A percentile compares a stretch with the other conserved stretches of the same genome.
Conservation (phyloP, 2,329 filamentous ascomycete genomes). For the Fusarium virguliforme region DNA sequence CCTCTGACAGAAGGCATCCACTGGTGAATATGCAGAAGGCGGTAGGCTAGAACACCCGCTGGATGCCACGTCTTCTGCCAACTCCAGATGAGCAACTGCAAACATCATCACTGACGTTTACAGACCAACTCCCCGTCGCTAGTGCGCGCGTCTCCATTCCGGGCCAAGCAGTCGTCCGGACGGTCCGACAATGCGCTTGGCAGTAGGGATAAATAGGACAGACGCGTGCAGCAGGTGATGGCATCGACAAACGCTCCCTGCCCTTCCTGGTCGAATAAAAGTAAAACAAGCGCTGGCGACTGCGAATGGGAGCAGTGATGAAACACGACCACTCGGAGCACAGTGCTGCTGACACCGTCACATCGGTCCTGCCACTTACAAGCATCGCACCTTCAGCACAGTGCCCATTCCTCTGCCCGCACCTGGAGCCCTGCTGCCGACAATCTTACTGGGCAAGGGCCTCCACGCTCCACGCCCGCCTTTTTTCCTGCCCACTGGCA, state of each 20-base stretch:
- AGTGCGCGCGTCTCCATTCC: constrained; percentile 29
- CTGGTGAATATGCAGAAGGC: background rate
- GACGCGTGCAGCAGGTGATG: background rate
- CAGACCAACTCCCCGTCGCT: constrained; percentile 22
- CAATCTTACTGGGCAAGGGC: constrained; percentile 25
- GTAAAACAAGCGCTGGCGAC: constrained; percentile 8
- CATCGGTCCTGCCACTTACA: constrained; percentile 15
- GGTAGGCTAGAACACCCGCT: constrained; percentile 24
- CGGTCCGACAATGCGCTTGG: constrained; percentile 5
- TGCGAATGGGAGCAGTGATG: constrained; percentile 21
- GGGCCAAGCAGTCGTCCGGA: constrained; percentile 4
- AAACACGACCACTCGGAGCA: constrained; percentile 24
- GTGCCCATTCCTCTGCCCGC: constrained; percentile 2
- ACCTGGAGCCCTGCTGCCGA: constrained; percentile 4
- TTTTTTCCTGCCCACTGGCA: constrained; percentile 51
- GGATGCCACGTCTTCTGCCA: constrained; percentile 13
- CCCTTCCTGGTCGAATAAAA: constrained; percentile 5
- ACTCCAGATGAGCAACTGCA: constrained; percentile 25
- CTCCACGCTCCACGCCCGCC: constrained; percentile 44
- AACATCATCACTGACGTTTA: constrained; percentile 43
- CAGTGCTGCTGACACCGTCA: constrained; percentile 32
- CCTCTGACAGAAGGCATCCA: background rate
- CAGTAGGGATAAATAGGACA: background rate
- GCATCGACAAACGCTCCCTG: constrained; percentile 10
- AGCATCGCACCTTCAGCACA: background rate